phyloP scores from a whole-genome alignment of 139 green algal genomes.

The Chlamydomonas asymmetrica region DNA sequence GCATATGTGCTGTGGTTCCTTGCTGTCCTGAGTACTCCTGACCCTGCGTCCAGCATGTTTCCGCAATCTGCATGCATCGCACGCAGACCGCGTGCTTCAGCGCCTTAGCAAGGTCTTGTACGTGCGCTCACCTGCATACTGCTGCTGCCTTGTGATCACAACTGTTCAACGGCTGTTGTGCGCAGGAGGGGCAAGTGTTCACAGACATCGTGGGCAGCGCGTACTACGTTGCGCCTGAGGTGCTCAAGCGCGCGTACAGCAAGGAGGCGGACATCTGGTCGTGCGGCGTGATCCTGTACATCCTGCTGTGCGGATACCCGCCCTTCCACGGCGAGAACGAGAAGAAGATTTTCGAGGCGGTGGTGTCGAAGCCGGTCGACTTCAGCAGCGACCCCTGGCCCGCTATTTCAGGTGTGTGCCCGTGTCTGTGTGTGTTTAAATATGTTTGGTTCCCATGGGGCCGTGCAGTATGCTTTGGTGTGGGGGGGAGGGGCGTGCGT shows the following conservation, averaged over 20 bases:
- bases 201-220: constrained; percentile 86
- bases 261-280: constrained; percentile 93
- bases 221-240: constrained; percentile 91
- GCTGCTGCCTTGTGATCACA: too few relatives aligned
- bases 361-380: constrained; percentile 72
- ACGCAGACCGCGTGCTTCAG: too few relatives aligned
- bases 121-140: too few relatives aligned
- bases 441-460: constrained; percentile 11
- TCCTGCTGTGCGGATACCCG: constrained; percentile 90
- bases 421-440: constrained; percentile 20
- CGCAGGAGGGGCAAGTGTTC: constrained; percentile 58
- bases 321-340: constrained; percentile 94
- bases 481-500: too few relatives aligned
- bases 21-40: too few relatives aligned
- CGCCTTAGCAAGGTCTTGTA: too few relatives aligned
- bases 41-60: too few relatives aligned
- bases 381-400: constrained; percentile 77
- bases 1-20: too few relatives aligned
- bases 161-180: too few relatives aligned
- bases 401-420: constrained; percentile 55
- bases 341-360: constrained; percentile 84
- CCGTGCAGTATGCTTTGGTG: too few relatives aligned
- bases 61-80: too few relatives aligned
- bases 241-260: constrained; percentile 68
- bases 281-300: constrained; percentile 96